Base-by-base conservation (phyloP, 2,329 filamentous ascomycete species). In the Blastomyces emzantsi region DNA sequence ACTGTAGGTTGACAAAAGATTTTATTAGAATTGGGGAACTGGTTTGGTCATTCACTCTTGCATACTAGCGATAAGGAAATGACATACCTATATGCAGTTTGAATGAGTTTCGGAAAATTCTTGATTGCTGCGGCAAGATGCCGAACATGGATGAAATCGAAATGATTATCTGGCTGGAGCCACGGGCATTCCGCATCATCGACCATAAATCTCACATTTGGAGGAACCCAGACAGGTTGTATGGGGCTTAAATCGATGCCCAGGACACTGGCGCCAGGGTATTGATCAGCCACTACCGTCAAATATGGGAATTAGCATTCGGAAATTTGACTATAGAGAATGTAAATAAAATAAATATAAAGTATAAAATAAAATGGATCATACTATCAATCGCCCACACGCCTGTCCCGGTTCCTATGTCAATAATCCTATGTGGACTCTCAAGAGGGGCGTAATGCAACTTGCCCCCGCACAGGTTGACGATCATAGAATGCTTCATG, bases 331-430 rank as follows among this genome's bases (percentile, higher is more conserved):
- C n/a, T n/a, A n/a, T n/a, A n/a, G n/a, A n/a, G n/a, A n/a, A n/a
- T n/a, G 15, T 6, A 43, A 15, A 58, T 1, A n/a, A 7, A n/a
- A 45, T 5, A 47, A 22, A 3, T n/a, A 30, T 30, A 22, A 39
- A 7, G 41, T 19, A 4, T 2, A 11, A 7, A 28, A 19, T 25
- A 19, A 41, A 43, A 22, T 15, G 28, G 13, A 25, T 22, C 45
- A n/a, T 52, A 61, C 47, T 67, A 52, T 81, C 77, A 25, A 84
- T 79, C 1, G 83, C 83, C 84, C 84, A 87, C 52, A 84, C 77
- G 8, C 81, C 81, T 3, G 79, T 82, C 13, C 80, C 80, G 0
- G 80, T 82, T 7, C 81, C 81, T 19, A 82, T 70, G 68, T 83
- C 81, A 5, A 83, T 73, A 28, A 78, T 76, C 49, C 74, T 72